Base-by-base conservation (phyloP, 2,329 filamentous ascomycete species). In the Neofusicoccum parvum region DNA sequence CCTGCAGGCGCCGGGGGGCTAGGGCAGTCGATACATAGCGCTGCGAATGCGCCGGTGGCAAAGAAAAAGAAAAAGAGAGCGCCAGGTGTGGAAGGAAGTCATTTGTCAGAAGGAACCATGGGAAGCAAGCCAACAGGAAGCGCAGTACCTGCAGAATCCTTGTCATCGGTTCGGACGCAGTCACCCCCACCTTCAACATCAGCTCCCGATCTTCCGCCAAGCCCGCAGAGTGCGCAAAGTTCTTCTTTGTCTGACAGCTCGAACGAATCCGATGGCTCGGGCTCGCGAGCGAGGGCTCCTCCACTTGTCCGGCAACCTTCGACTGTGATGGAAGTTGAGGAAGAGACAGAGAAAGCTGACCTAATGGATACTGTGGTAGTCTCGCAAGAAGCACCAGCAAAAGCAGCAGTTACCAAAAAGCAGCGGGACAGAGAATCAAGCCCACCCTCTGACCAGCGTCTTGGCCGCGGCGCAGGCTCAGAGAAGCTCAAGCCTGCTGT, bases 51-150 rank as follows among this genome's bases (percentile, higher is more conserved):
- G 49, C 79, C 80, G 11, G 79, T 81, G 7, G 76, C 75, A 54
- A 81, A 77, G 67, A 81, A 77, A 67, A 81, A 78, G 66, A 75
- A 76, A 48, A 76, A 75, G 46, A 68, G 76, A 3, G 67, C 72
- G 15, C 73, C 73, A 14, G 73, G 74, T 9, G 70, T 72, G 3
- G 73, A 80, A 62, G 80, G 81, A 23, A 74, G 75, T 32, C 77
- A 80, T 67, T 71, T 83, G 17, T 73, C 79, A 3, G 72, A 85
- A 66, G 87, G 86, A 12, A 86, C 83, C 10, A 79, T 88, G 70
- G 80, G 80, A 11, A 82, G 71, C 23, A 75, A 84, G 70, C 77
- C 82, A 1, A 83, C 77, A 65, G 85, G 82, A 3, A 81, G 83
- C 2, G 80, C 80, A 6, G 75, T 86, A 17, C 11, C 43, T 39